A percentile compares a stretch with the other conserved stretches of the same genome.
Conservation (phyloP, 2,329 filamentous ascomycete genomes). For the Microdochium paspali region DNA sequence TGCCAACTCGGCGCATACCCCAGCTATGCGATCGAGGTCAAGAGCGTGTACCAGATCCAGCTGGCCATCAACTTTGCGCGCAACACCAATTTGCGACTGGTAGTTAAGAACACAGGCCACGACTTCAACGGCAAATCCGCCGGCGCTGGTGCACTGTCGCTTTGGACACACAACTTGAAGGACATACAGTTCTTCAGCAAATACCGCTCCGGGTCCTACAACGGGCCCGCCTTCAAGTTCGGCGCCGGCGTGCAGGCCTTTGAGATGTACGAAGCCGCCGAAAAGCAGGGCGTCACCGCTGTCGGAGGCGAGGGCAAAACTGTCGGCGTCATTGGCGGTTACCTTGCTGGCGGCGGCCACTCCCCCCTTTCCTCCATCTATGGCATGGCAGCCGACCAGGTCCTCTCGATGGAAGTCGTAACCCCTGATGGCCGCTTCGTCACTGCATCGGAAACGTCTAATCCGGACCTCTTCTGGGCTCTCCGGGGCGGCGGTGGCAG, state of each 20-base stretch:
- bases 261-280: conserved; percentile 41
- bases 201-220: conserved; percentile 22
- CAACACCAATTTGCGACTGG: conserved; percentile 35
- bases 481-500: conserved; percentile 34
- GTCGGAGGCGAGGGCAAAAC: conserved; percentile 45
- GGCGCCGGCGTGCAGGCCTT: conserved; percentile 43
- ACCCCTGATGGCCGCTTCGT: conserved; percentile 31
- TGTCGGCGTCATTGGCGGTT: conserved; percentile 41
- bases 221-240: conserved; percentile 42
- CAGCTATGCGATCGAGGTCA: conserved; percentile 28
- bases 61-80: conserved; percentile 35
- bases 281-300: conserved; percentile 33
- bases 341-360: conserved; percentile 42
- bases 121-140: conserved; percentile 33
- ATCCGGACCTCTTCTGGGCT: conserved; percentile 40
- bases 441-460: conserved; percentile 26
- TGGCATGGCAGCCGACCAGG: conserved; percentile 41
- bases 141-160: conserved; percentile 26
- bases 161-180: conserved; percentile 27
- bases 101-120: conserved; percentile 44
- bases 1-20: conserved; percentile 33
- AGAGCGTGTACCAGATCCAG: conserved; percentile 33
- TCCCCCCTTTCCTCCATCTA: conserved; percentile 39
- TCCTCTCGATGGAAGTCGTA: conserved; percentile 39
- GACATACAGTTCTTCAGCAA: conserved; percentile 16